Percentiles rank a stretch among this genome's conserved stretches.
phyloP scores from a whole-genome alignment of 2,329 filamentous ascomycete genomes.

The Fonsecaea nubica region DNA sequence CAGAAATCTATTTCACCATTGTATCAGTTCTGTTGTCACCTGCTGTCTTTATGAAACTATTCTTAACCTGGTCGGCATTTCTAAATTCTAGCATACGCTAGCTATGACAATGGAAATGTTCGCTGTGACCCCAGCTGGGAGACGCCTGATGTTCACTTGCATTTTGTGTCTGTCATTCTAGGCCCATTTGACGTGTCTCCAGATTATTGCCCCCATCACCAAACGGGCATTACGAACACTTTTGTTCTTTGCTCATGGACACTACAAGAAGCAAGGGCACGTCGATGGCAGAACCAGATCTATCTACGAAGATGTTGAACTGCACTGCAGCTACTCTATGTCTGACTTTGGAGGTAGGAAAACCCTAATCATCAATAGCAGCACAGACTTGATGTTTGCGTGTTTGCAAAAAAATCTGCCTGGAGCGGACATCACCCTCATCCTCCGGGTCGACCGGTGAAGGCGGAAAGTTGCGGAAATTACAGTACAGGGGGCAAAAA shows the following conservation, averaged over 20 bases:
- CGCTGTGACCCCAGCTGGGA: background rate
- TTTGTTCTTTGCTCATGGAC: background rate
- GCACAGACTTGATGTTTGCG: background rate
- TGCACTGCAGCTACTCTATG: background rate
- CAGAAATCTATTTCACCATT: background rate
- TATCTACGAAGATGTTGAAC: background rate
- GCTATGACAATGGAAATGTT: background rate
- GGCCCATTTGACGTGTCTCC: background rate
- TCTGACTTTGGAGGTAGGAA: background rate
- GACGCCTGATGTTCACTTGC: background rate
- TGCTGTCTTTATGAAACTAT: background rate
- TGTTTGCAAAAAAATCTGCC: slow-evolving; percentile 1
- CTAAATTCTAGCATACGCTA: background rate
- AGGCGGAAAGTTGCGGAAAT: slow-evolving; percentile 35
- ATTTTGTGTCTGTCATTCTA: slow-evolving; percentile 1
- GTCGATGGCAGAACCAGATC: background rate
- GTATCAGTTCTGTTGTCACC: background rate
- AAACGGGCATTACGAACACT: background rate
- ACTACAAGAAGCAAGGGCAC: background rate
- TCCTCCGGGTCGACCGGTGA: slow-evolving; percentile 28
- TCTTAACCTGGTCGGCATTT: background rate
- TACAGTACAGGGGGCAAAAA: slow-evolving; percentile 19
- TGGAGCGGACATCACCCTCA: slow-evolving; percentile 13
- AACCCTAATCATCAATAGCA: background rate
- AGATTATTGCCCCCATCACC: background rate